Conservation (phyloP, 2,329 filamentous ascomycete genomes). For the Aspergillus sp. region DNA sequence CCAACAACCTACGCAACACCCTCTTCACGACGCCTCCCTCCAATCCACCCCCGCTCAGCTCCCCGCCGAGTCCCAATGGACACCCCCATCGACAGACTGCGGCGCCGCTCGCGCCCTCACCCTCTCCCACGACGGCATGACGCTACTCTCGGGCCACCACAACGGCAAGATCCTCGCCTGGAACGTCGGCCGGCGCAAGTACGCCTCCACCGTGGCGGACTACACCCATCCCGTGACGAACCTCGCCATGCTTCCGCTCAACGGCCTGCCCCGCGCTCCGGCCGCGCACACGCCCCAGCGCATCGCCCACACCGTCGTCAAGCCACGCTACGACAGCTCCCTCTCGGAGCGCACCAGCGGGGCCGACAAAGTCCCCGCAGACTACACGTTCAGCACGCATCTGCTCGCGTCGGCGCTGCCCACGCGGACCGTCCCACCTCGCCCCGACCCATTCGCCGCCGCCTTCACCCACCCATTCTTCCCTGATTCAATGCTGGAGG, state of each 20-base stretch:
- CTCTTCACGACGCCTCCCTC: conserved; percentile 33
- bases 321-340: conserved; percentile 59
- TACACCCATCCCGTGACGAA: conserved; percentile 83
- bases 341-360: conserved; percentile 35
- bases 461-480: conserved; percentile 41
- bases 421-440: background rate
- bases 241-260: conserved; percentile 67
- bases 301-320: conserved; percentile 64
- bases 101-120: conserved; percentile 68
- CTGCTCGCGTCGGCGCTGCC: conserved; percentile 22
- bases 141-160: conserved; percentile 75
- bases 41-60: conserved; percentile 43
- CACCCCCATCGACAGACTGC: conserved; percentile 59
- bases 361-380: conserved; percentile 38
- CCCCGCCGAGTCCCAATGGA: conserved; percentile 42
- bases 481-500: conserved; percentile 38
- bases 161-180: conserved; percentile 77
- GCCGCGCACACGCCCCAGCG: conserved; percentile 40
- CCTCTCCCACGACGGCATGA: conserved; percentile 79
- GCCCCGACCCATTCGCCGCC: conserved; percentile 30
- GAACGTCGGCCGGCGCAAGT: conserved; percentile 71
- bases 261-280: conserved; percentile 42
- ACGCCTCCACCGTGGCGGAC: conserved; percentile 65
- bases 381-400: conserved; percentile 44
- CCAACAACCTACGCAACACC: conserved; percentile 35